Base-by-base conservation (phyloP, 1,139 yeast genomes). In the Geotrichum phurueaensis region DNA sequence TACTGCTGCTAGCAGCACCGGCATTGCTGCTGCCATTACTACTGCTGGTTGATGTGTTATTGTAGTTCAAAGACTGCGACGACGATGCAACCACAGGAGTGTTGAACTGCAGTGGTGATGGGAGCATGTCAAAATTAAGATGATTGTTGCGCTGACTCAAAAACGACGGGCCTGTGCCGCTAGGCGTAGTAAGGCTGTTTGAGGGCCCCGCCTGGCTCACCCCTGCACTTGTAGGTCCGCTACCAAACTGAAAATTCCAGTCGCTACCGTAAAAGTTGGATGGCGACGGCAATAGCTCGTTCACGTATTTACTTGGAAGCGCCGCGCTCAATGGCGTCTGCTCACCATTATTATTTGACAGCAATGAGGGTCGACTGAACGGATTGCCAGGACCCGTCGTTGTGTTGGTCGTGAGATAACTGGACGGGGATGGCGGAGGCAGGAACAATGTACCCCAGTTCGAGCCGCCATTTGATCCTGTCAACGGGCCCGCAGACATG, bases 241-340 rank as follows among this genome's bases (percentile, higher is more conserved):
- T 48, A 33, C 60, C 49, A 56, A 64, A 54, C 23, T 54, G 65
- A 18, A 62, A 65, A 45, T 69, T 69, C 76, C 76, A 74, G 51
- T 74, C 77, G 47, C 70, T 59, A 5, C 75, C 70, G 61, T 75
- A 76, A 56, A 72, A 73, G 63, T 73, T 74, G 12, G 77, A 73
- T 6, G 80, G 80, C 52, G 79, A 75, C 3, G 78, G 78, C n/a
- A 77, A 65, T 58, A 74, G 66, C 53, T 77, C 80, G 54, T 70
- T 71, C 55, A 77, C 70, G 60, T 74, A 76, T 31, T 76, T 70
- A 27, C 75, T 69, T 18, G 80, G 79, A 25, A 76, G 66, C 4
- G 76, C 73, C 4, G 79, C 78, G 3, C 77, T 70, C 20, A 75
- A 60, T 2, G 79, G 78, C 1, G 79, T 76, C 61, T 75, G 77